Conservation (phyloP, 805 yeast genomes). For the Zygotorulaspora sp. region DNA sequence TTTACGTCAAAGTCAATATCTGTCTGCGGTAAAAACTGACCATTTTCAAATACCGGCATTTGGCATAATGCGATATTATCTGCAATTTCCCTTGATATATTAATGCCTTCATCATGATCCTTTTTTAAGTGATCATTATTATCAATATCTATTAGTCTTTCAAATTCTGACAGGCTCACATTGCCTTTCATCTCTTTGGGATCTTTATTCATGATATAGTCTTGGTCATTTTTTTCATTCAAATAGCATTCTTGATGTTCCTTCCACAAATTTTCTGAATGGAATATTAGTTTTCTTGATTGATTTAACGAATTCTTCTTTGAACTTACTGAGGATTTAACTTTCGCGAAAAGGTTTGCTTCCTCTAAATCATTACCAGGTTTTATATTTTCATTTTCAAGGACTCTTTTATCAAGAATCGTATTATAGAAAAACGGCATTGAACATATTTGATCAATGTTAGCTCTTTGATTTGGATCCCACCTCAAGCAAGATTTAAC, state of each 20-base stretch:
- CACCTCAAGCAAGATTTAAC: conserved; percentile 54
- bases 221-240: conserved; percentile 2
- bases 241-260: conserved; percentile 2
- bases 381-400: conserved; percentile 2
- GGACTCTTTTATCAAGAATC: conserved; percentile 16
- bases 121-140: background rate
- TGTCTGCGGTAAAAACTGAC: conserved; percentile 4
- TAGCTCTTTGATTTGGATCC: conserved; percentile 69
- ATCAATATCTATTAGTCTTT: conserved; percentile 1
- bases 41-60: conserved; percentile 13
- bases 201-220: background rate
- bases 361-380: conserved; percentile 21
- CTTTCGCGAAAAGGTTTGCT: conserved; percentile 27
- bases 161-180: background rate
- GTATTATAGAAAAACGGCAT: conserved; percentile 55
- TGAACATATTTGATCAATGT: conserved; percentile 44
- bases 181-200: background rate
- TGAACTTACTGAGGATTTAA: conserved; percentile 12
- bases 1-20: conserved; percentile 1
- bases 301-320: conserved; percentile 5
- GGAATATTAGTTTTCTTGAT: conserved; percentile 16
- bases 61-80: conserved; percentile 19
- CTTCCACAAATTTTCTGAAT: conserved; percentile 10
- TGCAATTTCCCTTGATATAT: conserved; percentile 19
- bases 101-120: conserved; percentile 12